Percentiles rank a stretch among this genome's conserved stretches.
Evolutionary conservation across 1,284 basidiomycete genomes (phyloP).

Genomic region (Phlebopus sp.): DNA sequence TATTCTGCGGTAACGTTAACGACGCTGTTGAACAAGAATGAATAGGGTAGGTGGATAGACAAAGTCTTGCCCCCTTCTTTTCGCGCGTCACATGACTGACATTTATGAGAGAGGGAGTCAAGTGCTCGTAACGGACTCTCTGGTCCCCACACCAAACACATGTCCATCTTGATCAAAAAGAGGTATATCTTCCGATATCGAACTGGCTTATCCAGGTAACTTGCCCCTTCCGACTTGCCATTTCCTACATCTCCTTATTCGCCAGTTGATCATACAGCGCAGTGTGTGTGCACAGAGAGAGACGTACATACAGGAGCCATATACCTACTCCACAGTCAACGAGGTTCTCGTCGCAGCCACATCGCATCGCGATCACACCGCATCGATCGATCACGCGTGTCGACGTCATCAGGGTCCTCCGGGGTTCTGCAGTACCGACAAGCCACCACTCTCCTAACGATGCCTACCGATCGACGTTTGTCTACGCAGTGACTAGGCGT

Average conservation of each 20-base stretch:
- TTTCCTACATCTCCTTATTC: no score
- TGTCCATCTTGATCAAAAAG: neutral
- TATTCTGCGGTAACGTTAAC: no score
- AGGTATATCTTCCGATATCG: conserved; percentile 8
- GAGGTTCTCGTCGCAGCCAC: neutral
- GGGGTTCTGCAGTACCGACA: neutral
- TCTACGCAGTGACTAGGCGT: no score
- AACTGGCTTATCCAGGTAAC: conserved; percentile 10
- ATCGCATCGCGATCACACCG: neutral
- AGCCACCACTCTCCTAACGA: neutral
- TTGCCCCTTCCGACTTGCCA: no score
- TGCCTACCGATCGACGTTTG: neutral
- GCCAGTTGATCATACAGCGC: no score
- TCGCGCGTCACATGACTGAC: neutral
- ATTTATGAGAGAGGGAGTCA: no score
- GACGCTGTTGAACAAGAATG: no score
- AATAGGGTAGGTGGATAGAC: conserved; percentile 10
- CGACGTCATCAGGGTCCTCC: conserved; percentile 1
- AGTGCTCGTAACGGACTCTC: no score
- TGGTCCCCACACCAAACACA: no score
- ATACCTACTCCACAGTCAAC: no score
- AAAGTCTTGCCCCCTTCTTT: neutral
- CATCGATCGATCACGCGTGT: neutral
- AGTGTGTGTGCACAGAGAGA: no score
- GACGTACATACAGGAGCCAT: no score